Evolutionary conservation across 768 basidiomycete species (phyloP), one percentile per base, ranked within the genome.

Genomic region (Podaxis carcinomalis): DNA sequence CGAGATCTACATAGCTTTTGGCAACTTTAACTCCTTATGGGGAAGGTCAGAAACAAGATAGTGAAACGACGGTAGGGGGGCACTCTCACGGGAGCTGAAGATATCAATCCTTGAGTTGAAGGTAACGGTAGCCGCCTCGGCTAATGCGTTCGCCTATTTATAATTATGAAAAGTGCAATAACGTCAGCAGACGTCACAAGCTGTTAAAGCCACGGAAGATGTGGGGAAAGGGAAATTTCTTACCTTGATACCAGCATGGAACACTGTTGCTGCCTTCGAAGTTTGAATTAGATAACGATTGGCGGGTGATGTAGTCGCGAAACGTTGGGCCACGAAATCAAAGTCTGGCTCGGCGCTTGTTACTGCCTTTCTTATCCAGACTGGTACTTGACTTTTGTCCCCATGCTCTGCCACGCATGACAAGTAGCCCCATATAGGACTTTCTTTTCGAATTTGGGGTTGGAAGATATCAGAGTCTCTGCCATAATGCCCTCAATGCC

Each of bases 361-460:
- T 14, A 68, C 52, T 1, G 69, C 68, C 10, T 67, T 39, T 39
- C 51, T 65, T 47, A 72, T 71, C 71, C 71, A 72, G 2, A 56
- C 27, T 1, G 71, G 71, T 1, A 70, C 65, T 27, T 64, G 37
- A 2, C 51, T 37, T 6, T 62, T 19, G 25, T 70, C 64, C 0
- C 71, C 71, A 37, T 72, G 68, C 27, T 59, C 56, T 10, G 69
- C 67, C 2, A 70, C 51, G 32, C 71, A 72, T 0, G 68, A 64
- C 14, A 72, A 52, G 54, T 70, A 71, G 3, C 70, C 70, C 71
- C 71, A 72, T 28, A 72, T 69, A 14, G 71, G 71, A 55, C 70
- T 71, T 19, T 56, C 62, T 21, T 25, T 59, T 36, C 68, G 62
- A 5, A 72, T 14, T 27, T 67, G 63, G 10, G 71, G 71, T 27